These are phyloP conservation scores for Phytophthora podocarpi DNA, from an alignment of 352 stramenopile genomes.

Conservation along the genomic window DNA sequence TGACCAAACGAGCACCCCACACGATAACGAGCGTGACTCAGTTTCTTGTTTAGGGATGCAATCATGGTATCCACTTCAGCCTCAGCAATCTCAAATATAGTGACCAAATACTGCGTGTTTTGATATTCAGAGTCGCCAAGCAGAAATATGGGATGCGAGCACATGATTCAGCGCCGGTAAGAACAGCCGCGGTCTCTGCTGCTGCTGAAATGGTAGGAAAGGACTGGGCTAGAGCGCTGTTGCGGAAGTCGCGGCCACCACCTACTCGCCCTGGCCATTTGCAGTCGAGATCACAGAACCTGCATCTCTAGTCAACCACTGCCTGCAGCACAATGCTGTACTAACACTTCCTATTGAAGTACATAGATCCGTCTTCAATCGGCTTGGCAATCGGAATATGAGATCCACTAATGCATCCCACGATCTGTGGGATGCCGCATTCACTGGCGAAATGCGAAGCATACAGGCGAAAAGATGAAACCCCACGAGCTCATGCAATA, in stretches of 20 bases:
- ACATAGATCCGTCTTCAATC: background rate
- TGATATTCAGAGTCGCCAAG: constrained; percentile 3
- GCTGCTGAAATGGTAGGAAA: background rate
- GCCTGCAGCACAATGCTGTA: constrained; percentile 2
- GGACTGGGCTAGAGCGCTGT: background rate
- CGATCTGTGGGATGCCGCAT: background rate
- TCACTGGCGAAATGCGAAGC: background rate
- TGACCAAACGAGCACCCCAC: constrained; percentile 1
- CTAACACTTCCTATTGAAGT: constrained; percentile 6
- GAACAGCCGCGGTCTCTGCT: background rate
- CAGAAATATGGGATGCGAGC: background rate
- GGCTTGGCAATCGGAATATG: background rate
- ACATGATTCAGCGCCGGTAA: background rate
- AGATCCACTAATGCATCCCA: background rate
- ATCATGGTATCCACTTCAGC: too few relatives aligned
- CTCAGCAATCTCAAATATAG: background rate
- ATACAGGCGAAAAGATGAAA: background rate
- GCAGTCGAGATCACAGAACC: background rate
- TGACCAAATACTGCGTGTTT: constrained; percentile 2
- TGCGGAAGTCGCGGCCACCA: background rate
- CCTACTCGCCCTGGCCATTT: background rate
- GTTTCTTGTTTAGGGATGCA: background rate
- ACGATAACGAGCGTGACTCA: background rate
- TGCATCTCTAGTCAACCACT: background rate
- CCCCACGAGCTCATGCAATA: background rate